phyloP scores from a whole-genome alignment of 371 early-diverging fungal genomes.

The Rhizopus arrhizus region DNA sequence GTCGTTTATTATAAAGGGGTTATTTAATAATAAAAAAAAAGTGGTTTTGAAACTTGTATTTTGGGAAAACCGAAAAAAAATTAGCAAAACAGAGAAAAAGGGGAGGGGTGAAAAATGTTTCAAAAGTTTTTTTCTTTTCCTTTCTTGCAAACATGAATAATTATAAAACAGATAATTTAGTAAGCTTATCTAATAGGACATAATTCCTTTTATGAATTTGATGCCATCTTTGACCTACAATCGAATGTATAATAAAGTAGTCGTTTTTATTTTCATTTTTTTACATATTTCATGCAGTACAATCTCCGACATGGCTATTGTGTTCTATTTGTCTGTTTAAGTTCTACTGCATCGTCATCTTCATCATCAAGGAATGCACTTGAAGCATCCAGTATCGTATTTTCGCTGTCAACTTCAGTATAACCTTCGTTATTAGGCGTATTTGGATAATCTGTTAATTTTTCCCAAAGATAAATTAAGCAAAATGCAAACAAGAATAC shows the following conservation, averaged over 20 bases:
- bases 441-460: conserved; percentile 33
- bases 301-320: no score
- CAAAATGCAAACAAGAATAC: conserved; percentile 56
- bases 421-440: conserved; percentile 21
- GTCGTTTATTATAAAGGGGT: not conserved
- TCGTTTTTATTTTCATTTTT: no score
- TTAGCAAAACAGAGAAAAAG: not conserved
- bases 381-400: conserved; percentile 18
- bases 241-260: no score
- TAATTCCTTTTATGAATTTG: no score
- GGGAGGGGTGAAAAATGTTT: not conserved
- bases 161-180: no score
- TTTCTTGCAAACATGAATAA: no score
- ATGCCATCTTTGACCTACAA: no score
- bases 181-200: no score
- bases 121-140: no score
- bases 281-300: no score
- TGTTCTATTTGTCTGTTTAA: conserved; percentile 19
- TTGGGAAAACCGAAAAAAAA: not conserved
- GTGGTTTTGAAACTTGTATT: not conserved
- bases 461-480: conserved; percentile 53
- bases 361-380: conserved; percentile 32
- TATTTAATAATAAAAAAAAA: not conserved
- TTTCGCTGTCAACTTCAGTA: conserved; percentile 24
- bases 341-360: conserved; percentile 24